Conservation (phyloP, 148 eudicot genomes). For the Chenopodium berlandieri region DNA sequence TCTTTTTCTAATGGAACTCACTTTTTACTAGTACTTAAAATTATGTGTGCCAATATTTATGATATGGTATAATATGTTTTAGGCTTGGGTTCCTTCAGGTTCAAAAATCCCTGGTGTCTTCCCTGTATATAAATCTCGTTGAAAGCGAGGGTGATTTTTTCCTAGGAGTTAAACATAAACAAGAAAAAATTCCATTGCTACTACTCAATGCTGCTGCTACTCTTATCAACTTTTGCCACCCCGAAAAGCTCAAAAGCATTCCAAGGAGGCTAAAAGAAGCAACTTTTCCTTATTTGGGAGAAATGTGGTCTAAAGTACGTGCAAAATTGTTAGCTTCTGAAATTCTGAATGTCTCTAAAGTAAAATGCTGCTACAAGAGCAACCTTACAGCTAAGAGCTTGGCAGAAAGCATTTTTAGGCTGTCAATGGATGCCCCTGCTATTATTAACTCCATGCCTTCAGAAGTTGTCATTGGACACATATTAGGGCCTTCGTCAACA, state of each 20-base stretch:
- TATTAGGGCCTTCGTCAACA: conserved; percentile 40
- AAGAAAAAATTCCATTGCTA: conserved; percentile 45
- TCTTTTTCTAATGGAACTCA: neutral
- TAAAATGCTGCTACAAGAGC: conserved; percentile 34
- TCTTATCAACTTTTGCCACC: conserved; percentile 55
- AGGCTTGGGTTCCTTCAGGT: conserved; percentile 74
- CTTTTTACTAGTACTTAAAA: neutral
- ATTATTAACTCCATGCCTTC: conserved; percentile 18
- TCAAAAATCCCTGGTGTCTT: conserved; percentile 33
- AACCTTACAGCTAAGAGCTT: conserved; percentile 44
- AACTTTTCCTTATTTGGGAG: conserved; percentile 36
- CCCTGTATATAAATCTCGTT: conserved; percentile 26
- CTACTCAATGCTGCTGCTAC: conserved; percentile 51
- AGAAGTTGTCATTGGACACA: conserved; percentile 36
- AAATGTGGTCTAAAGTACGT: conserved; percentile 50
- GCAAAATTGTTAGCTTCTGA: conserved; percentile 34
- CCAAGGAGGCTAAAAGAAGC: conserved; percentile 37
- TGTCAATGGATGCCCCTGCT: conserved; percentile 41
- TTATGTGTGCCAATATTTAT: neutral
- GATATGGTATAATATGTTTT: conserved; percentile 30
- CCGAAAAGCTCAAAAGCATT: conserved; percentile 52
- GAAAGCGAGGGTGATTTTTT: conserved; percentile 30
- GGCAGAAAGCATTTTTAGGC: conserved; percentile 71
- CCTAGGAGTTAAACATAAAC: conserved; percentile 36
- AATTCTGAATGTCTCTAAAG: conserved; percentile 17